phyloP scores from a whole-genome alignment of 768 basidiomycete species.

The Artomyces pyxidatus region DNA sequence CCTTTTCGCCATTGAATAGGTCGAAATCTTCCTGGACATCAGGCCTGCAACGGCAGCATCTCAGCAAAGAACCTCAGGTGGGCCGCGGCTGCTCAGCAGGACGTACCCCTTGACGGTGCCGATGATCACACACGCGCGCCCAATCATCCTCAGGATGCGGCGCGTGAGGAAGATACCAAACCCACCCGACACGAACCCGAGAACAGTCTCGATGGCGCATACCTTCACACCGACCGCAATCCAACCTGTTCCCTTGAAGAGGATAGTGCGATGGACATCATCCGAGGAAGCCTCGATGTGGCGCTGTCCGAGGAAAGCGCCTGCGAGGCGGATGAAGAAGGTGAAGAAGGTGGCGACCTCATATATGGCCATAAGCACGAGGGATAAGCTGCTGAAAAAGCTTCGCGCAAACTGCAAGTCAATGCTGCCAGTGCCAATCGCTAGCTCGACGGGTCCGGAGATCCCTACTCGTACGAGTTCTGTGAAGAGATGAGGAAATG shows the following conservation, averaged over 20 bases:
- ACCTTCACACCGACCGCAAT: constrained; percentile 51
- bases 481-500: not conserved
- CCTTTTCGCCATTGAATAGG: constrained; percentile 8
- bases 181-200: constrained; percentile 50
- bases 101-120: constrained; percentile 65
- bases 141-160: constrained; percentile 48
- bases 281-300: constrained; percentile 38
- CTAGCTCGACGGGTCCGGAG: constrained; percentile 11
- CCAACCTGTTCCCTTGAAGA: constrained; percentile 60
- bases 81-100: not conserved
- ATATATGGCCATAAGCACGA: constrained; percentile 48
- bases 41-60: not conserved
- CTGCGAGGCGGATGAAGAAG: constrained; percentile 48
- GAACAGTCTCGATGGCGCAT: constrained; percentile 53
- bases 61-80: not conserved
- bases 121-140: constrained; percentile 46
- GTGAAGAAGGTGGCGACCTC: constrained; percentile 54
- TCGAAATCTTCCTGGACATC: constrained; percentile 12
- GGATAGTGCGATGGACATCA: constrained; percentile 35
- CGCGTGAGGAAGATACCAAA: constrained; percentile 50
- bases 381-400: constrained; percentile 52
- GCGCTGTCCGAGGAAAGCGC: constrained; percentile 41
- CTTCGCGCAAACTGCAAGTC: constrained; percentile 36
- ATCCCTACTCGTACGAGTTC: not conserved
- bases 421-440: constrained; percentile 34